Conservation (phyloP, 768 basidiomycete genomes). For the Naganishia kalamii region DNA sequence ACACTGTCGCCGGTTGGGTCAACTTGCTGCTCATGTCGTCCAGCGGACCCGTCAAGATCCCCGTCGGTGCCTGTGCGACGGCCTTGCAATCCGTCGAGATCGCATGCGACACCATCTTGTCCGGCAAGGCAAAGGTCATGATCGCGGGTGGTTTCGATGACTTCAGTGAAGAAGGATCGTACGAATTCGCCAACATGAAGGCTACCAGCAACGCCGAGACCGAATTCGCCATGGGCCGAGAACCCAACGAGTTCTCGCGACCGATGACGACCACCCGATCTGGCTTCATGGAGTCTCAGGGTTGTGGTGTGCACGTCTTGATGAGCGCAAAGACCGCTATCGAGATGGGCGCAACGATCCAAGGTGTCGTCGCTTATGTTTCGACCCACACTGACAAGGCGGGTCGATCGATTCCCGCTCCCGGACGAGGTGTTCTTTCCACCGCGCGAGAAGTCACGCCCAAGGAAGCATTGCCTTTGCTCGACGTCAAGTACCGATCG, state of each 20-base stretch:
- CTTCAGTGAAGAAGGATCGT: conserved; percentile 94
- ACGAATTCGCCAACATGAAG: conserved; percentile 99
- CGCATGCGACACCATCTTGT: conserved; percentile 87
- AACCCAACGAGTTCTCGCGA: conserved; percentile 97
- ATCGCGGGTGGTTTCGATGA: conserved; percentile 98
- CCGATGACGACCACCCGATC: conserved; percentile 93
- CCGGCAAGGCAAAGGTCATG: conserved; percentile 98
- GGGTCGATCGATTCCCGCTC: conserved; percentile 94
- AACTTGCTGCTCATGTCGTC: conserved; percentile 91
- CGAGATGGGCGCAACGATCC: conserved; percentile 87
- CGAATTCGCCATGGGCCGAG: conserved; percentile 97
- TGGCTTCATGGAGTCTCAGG: conserved; percentile 96
- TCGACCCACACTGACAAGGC: conserved; percentile 94
- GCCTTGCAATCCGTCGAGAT: conserved; percentile 97
- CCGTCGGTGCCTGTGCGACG: conserved; percentile 97
- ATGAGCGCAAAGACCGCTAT: conserved; percentile 96
- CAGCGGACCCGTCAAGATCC: conserved; percentile 96
- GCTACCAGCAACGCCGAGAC: conserved; percentile 95
- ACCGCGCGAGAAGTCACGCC: conserved; percentile 79
- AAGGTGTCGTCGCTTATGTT: conserved; percentile 88
- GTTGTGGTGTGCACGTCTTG: conserved; percentile 90
- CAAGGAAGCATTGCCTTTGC: conserved; percentile 68
- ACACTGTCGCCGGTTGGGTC: conserved; percentile 97
- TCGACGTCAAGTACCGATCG: conserved; percentile 79
- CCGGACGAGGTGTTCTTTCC: conserved; percentile 83